phyloP scores from a whole-genome alignment of 805 yeast species.

The Suhomyces canberraensis region DNA sequence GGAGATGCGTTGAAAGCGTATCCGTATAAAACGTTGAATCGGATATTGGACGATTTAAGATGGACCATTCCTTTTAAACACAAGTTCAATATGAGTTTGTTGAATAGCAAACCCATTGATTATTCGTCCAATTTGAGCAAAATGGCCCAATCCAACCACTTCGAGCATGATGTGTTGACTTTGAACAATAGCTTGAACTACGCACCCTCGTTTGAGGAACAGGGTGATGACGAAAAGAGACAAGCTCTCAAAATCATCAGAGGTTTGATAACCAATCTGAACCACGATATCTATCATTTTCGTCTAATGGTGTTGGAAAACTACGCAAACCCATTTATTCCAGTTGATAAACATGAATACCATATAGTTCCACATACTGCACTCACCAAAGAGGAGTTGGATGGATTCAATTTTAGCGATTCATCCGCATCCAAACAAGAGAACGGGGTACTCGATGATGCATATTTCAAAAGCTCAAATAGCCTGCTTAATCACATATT shows the following conservation, averaged over 20 bases:
- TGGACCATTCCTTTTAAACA: constrained; percentile 15
- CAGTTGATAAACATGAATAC: constrained; percentile 33
- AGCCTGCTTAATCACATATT: constrained; percentile 30
- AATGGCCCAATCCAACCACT: constrained; percentile 9
- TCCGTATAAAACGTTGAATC: constrained; percentile 62
- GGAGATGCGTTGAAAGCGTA: not conserved
- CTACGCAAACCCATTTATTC: constrained; percentile 15
- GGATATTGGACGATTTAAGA: constrained; percentile 61
- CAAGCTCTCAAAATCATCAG: constrained; percentile 24
- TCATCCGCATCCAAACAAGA: not conserved
- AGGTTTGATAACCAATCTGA: constrained; percentile 27
- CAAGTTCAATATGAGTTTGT: constrained; percentile 16
- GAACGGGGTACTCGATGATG: constrained; percentile 28
- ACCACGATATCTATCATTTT: constrained; percentile 25
- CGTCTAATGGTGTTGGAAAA: constrained; percentile 25
- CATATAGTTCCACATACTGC: constrained; percentile 24
- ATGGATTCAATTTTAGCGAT: constrained; percentile 15
- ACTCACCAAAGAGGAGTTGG: constrained; percentile 29
- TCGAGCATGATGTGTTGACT: constrained; percentile 22
- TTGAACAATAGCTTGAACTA: constrained; percentile 34
- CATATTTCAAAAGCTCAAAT: constrained; percentile 27
- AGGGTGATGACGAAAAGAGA: constrained; percentile 13
- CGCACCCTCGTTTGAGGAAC: constrained; percentile 29
- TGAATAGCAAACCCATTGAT: constrained; percentile 31
- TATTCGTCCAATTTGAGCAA: constrained; percentile 27